These are phyloP conservation scores for Phyllachora maydis DNA, from an alignment of 2,329 filamentous ascomycete genomes.

Conservation along the genomic window DNA sequence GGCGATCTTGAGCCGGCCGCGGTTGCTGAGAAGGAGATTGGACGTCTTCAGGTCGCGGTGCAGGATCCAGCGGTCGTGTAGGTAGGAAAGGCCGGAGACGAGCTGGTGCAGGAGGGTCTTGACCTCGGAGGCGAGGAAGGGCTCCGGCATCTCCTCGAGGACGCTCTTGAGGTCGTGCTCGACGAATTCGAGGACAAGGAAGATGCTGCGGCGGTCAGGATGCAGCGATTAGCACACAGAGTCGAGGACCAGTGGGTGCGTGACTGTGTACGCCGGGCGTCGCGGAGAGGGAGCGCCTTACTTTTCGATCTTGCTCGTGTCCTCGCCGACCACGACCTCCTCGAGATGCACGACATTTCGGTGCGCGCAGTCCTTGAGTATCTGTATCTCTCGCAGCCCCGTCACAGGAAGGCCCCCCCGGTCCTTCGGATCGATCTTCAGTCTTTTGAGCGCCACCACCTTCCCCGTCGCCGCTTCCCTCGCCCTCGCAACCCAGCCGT, in stretches of 20 bases:
- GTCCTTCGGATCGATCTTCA: slow-evolving; percentile 73
- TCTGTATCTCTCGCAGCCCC: slow-evolving; percentile 83
- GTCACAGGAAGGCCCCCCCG: slow-evolving; percentile 68
- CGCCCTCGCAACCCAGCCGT: too few species aligned
- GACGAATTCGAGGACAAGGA: slow-evolving; percentile 98
- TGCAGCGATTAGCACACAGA: neutral
- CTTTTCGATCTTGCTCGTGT: too few species aligned
- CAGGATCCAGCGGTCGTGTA: slow-evolving; percentile 92
- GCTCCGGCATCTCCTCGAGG: slow-evolving; percentile 84
- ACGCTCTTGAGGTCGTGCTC: slow-evolving; percentile 97
- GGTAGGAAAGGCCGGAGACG: slow-evolving; percentile 80
- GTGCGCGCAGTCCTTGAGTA: slow-evolving; percentile 60
- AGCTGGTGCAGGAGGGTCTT: slow-evolving; percentile 93
- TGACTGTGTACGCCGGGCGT: neutral
- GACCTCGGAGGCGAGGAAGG: slow-evolving; percentile 75
- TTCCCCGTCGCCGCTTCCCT: slow-evolving; percentile 57
- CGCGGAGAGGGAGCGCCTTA: too few species aligned
- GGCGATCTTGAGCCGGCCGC: slow-evolving; percentile 81
- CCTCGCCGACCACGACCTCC: too few species aligned
- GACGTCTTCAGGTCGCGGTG: slow-evolving; percentile 94
- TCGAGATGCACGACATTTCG: too few species aligned
- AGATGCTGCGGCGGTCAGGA: slow-evolving; percentile 95
- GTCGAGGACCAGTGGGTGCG: neutral
- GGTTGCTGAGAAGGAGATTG: slow-evolving; percentile 94
- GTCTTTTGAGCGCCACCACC: slow-evolving; percentile 78